Conservation (phyloP, 768 basidiomycete genomes). For the Fistulinella prunicolor region DNA sequence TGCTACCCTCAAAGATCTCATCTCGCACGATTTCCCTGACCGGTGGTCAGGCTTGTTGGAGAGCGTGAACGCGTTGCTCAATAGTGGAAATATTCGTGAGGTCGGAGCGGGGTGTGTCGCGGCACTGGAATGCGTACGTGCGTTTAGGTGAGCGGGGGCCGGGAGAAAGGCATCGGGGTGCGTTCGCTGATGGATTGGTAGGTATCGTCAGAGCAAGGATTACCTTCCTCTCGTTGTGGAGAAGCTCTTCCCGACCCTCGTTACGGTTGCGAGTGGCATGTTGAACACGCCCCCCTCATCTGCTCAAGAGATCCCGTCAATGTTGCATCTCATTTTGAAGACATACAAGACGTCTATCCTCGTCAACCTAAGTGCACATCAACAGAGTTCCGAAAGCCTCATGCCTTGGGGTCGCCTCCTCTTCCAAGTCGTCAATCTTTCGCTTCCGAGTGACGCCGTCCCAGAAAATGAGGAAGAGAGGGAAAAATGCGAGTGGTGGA, state of each 20-base stretch:
- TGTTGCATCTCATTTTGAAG: slow-evolving; percentile 86
- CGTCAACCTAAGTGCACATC: slow-evolving; percentile 68
- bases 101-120: slow-evolving; percentile 83
- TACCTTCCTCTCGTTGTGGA: slow-evolving; percentile 56
- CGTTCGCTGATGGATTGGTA: slow-evolving; percentile 42
- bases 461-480: slow-evolving; percentile 73
- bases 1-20: slow-evolving; percentile 66
- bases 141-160: slow-evolving; percentile 33
- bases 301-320: slow-evolving; percentile 71
- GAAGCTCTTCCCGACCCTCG: slow-evolving; percentile 71
- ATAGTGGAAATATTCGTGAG: slow-evolving; percentile 61
- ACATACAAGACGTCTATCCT: slow-evolving; percentile 81
- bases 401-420: slow-evolving; percentile 87
- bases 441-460: slow-evolving; percentile 60
- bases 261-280: slow-evolving; percentile 69
- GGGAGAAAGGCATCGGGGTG: background rate
- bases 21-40: slow-evolving; percentile 75
- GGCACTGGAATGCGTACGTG: slow-evolving; percentile 71
- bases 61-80: slow-evolving; percentile 62
- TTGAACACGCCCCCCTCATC: slow-evolving; percentile 56
- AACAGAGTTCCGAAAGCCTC: slow-evolving; percentile 70
- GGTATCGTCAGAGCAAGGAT: slow-evolving; percentile 67
- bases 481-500: slow-evolving; percentile 86
- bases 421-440: slow-evolving; percentile 74
- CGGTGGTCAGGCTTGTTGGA: slow-evolving; percentile 69